Evolutionary conservation across 2,329 filamentous ascomycete genomes (phyloP), one percentile per base, ranked within the genome.

Genomic region (Fusarium sp.): DNA sequence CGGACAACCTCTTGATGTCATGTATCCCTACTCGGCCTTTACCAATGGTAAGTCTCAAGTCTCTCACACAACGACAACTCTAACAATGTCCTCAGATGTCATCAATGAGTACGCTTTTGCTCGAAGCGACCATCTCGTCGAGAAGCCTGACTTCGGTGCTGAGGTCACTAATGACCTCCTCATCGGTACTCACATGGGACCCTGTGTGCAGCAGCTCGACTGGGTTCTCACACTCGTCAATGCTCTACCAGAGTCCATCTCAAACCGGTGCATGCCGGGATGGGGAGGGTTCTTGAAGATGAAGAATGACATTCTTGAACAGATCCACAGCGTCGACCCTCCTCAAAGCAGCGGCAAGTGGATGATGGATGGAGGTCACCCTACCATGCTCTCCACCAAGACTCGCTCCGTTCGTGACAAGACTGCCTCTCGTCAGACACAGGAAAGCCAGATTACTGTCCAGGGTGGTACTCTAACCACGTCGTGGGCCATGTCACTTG

Each of bases 381-480:
- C 79, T 33, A 81, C 82, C 15, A 80, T 84, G 48, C 83, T 84
- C 46, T 74, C 78, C 4, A 79, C 80, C 14, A 76, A 77, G 42
- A 35, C 70, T 16, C 77, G 83, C 5, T 80, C 82, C 3, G 64
- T 74, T 12, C 61, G 72, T 9, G 81, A 83, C 68, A 84, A 83
- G 73, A 75, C 73, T 12, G 72, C 79, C 10, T 69, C 72, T 21
- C 77, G 79, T 6, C 78, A 84, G 15, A 79, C 79, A 12, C 81
- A 83, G 15, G 83, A 84, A 49, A 82, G 80, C 8, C 81, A 83
- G 55, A 78, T 79, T 14, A 72, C 83, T n/a, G 76, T 82, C 8
- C 76, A 80, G 57, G 82, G 81, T 4, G 83, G 82, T 12, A 83
- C 82, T 7, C 77, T 84, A 63, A 85, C 83, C 9, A 84, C 83